Base-by-base conservation (phyloP, 768 basidiomycete genomes). In the Leccinellum rugosiceps region DNA sequence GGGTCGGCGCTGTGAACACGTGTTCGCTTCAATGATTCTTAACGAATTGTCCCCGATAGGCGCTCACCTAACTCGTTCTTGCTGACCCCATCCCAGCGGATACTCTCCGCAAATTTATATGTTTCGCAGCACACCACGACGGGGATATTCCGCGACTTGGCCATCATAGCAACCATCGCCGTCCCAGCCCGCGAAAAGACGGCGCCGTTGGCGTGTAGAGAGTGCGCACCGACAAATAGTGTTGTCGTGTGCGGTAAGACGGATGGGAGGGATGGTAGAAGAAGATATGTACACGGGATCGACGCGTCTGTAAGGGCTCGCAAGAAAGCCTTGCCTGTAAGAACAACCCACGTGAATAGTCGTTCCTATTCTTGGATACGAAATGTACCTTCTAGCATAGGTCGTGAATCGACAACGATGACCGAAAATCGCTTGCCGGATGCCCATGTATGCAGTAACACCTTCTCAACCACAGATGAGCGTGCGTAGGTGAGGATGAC, bases 51-150 rank as follows among this genome's bases (percentile, higher is more conserved):
- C 26, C 15, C 35, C 10, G 3, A 3, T 48, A 30, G 19, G 17
- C 6, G 35, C 83, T 69, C 63, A 92, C 96, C 97, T 41, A 98
- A 77, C 74, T 99, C 97, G 66, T 99, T 99, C 73, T 92, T 94
- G 45, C 90, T 93, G 64, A 99, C 94, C 19, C 90, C 90, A 71
- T 99, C 97, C 54, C 98, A 78, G 72, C 91, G 87, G 28, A 98
- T 88, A 32, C 85, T 85, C 64, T 98, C 96, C 17, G 91, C 90
- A 66, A 95, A 98, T 72, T 99, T 99, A 77, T 98, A 98, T 4
- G 97, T 99, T 75, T 98, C 97, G 65, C 95, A 97, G 62, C 94
- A 98, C 25, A 97, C 94, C 34, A 99, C 84, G 7, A 98, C 94
- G 5, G 97, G 96, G 0, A 98, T 89, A 23, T 86, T 87, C 65